Percentiles rank a stretch among this genome's conserved stretches.
These are phyloP conservation scores for Cotoneaster glaucophyllus DNA, from an alignment of 306 rosid genomes.

Conservation along the genomic window DNA sequence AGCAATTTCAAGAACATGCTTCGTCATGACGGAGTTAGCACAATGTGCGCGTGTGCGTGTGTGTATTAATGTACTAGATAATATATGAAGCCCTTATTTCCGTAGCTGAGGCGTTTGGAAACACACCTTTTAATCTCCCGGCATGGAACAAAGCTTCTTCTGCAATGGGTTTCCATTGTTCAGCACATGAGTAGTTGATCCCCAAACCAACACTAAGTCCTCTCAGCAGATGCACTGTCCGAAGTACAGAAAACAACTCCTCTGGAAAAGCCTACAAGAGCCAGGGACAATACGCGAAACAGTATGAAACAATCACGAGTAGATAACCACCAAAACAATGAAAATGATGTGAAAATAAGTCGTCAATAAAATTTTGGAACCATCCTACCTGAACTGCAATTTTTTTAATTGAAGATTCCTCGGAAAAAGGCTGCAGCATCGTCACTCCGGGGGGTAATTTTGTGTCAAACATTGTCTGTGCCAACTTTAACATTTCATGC, in stretches of 20 bases:
- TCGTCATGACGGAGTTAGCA: background rate
- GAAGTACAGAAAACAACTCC: conserved; percentile 86
- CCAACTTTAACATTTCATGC: conserved; percentile 67
- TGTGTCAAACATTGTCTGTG: conserved; percentile 89
- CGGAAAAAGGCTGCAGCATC: conserved; percentile 88
- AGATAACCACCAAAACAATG: background rate
- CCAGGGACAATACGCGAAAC: conserved; percentile 7
- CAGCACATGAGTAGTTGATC: conserved; percentile 90
- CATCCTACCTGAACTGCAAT: conserved; percentile 61
- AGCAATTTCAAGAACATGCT: background rate
- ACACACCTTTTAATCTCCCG: conserved; percentile 64
- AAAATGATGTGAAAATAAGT: background rate
- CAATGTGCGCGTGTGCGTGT: background rate
- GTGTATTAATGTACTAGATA: background rate
- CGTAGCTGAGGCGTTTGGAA: conserved; percentile 16
- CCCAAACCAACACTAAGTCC: conserved; percentile 97
- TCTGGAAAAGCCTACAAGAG: conserved; percentile 76
- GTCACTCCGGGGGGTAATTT: conserved; percentile 79
- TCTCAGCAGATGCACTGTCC: conserved; percentile 87
- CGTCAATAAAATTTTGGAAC: background rate
- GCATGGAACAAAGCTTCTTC: conserved; percentile 76
- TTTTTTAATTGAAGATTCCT: conserved; percentile 87
- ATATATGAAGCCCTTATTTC: background rate
- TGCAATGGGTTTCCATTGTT: conserved; percentile 93
- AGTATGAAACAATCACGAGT: background rate